Base-by-base conservation (phyloP, 768 basidiomycete genomes). In the Leucocoprinus sp. region DNA sequence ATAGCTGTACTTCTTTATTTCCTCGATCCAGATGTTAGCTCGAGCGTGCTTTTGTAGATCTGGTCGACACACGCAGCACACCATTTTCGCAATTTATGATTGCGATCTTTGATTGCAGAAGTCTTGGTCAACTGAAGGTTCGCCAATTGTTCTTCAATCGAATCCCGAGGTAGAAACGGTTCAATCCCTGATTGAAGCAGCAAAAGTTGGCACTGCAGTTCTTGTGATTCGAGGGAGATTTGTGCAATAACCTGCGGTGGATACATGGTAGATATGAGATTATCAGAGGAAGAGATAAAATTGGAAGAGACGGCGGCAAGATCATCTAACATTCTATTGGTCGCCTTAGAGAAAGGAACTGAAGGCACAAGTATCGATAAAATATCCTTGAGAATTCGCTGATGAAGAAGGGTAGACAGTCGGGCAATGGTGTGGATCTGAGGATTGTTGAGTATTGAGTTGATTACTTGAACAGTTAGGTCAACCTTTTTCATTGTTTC, bases 181-280 rank as follows among this genome's bases (percentile, higher is more conserved):
- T 56, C 38, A 19, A 72, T 26, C 1, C 49, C 53, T 31, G 55
- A 48, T 39, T 64, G 67, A 27, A 83, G 55, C 1, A 56, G 54
- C 17, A 61, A 52, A 8, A 75, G 62, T 26, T 68, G 57, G 5
- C 54, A 54, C 34, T 63, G 55, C 36, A 78, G 67, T 0, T 64
- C 50, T 4, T 55, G 49, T 22, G 78, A 51, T 43, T 75, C 69
- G 8, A 58, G 52, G 8, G 54, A 52, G 41, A 85, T 60, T 26
- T 67, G 60, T 1, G 55, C 54, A 0, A 59, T 55, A 46, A 79
- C 69, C 54, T 88, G 84, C 4, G 83, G 82, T 0, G 74, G 50
- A 56, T 88, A 84, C 31, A 84, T 62, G 2, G 78, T 63, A n/a
- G 81, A 70, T 17, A 82, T 71, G 43, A 87, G 64, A 31, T 89